Conservation (phyloP, 768 basidiomycete genomes). For the Lactarius quietus region DNA sequence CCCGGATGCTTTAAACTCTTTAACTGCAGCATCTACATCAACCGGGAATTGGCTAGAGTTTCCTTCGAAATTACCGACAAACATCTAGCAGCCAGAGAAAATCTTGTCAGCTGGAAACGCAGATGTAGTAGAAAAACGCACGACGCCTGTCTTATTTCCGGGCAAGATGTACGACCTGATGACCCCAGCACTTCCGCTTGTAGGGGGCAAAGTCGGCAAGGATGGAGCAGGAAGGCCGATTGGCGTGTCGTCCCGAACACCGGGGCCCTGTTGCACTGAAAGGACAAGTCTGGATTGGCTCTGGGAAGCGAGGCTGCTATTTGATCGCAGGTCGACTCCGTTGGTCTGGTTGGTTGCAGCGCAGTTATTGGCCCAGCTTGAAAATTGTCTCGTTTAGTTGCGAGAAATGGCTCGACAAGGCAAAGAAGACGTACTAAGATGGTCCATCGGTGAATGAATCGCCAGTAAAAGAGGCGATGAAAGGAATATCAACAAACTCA, state of each 20-base stretch:
- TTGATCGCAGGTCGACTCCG: conserved; percentile 43
- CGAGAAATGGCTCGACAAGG: not conserved
- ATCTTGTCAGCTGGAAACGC: not conserved
- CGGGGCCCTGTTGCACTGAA: not conserved
- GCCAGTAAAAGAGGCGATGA: conserved; percentile 46
- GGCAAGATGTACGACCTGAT: conserved; percentile 56
- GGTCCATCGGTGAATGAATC: conserved; percentile 45
- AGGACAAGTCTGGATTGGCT: conserved; percentile 35
- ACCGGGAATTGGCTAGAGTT: conserved; percentile 51
- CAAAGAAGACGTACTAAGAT: conserved; percentile 45
- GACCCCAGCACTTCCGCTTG: conserved; percentile 47
- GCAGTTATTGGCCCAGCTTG: conserved; percentile 59
- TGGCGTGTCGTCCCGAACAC: conserved; percentile 33
- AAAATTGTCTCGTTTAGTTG: not conserved
- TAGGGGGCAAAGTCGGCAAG: conserved; percentile 44
- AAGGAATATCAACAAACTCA: conserved; percentile 53
- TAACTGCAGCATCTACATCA: conserved; percentile 45
- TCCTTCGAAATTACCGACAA: conserved; percentile 53
- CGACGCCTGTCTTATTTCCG: conserved; percentile 56
- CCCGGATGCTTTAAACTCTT: conserved; percentile 44
- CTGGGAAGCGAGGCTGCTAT: not conserved
- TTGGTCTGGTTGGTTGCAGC: conserved; percentile 49
- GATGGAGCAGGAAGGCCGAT: conserved; percentile 47
- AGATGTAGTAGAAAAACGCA: conserved; percentile 31
- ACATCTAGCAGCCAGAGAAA: conserved; percentile 42